Base-by-base conservation (phyloP, 1,284 basidiomycete species). In the Thecaphora frezii region DNA sequence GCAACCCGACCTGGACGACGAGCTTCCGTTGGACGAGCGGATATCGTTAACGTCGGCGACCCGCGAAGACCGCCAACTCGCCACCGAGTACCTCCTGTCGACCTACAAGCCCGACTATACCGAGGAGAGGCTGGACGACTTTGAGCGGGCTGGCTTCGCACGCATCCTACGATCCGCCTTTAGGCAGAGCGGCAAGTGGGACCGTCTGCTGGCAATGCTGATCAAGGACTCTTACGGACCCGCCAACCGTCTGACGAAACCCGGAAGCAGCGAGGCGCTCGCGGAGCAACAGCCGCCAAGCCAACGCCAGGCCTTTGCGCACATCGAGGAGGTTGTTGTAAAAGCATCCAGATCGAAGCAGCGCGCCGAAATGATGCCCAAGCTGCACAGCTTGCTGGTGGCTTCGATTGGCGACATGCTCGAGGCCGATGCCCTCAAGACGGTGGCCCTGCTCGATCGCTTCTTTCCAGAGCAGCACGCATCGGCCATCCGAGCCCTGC, bases 21-120 rank as follows among this genome's bases (percentile, higher is more conserved):
- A 48, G 4, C 30, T 44, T 7, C 46, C 25, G 7, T 51, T 56
- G 21, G 51, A 57, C 14, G 37, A 18, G 12, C 12, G 18, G 3
- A 16, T 14, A 9, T 36, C 33, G 33, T 14, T 40, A 13, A 39
- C 61, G n/a, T 58, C 58, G 12, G 54, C 51, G 26, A 96, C 91
- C 0, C 84, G 88, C 26, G 92, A 96, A 75, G 96, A 98, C 79
- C 86, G 96, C 13, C 93, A 99, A 75, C 85, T 98, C 2, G 96
- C 94, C 0, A 87, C 88, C 2, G 96, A 99, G 80, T 97, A 88
- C 78, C 85, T 99, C n/a, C 83, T 98, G 5, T 97, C 94, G 0
- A 86, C 86, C 0, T 96, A 97, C 77, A 91, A 86, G 36, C 92
- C 93, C 0, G 85, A 88, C 54, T 87, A 93, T 54, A 84, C 83